These are phyloP conservation scores for Caulochytrium protostelioides DNA, from an alignment of 371 early-diverging fungal genomes.

Conservation along the genomic window DNA sequence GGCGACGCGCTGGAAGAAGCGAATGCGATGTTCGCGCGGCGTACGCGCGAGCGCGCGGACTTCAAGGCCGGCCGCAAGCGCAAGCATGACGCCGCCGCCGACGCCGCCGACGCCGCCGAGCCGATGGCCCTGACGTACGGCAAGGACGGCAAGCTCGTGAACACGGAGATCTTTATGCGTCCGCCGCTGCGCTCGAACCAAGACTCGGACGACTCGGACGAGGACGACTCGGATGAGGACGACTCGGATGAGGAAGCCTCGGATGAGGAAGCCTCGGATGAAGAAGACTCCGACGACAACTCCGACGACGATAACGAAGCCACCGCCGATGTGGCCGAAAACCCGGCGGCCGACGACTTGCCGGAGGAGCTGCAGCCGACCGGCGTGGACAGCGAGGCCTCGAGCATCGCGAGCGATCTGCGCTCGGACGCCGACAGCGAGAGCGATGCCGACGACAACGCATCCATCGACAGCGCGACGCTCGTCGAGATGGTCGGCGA, in stretches of 20 bases:
- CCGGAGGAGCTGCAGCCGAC: conserved; percentile 16
- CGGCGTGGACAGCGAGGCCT: no score
- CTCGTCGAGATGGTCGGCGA: no score
- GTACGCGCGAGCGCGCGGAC: conserved; percentile 13
- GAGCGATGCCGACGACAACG: no score
- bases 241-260: conserved; percentile 6
- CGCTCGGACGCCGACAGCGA: no score
- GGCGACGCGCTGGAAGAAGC: conserved; percentile 12
- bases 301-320: conserved; percentile 23
- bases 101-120: conserved; percentile 23
- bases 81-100: conserved; percentile 26
- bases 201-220: conserved; percentile 2
- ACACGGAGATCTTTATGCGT: conserved; percentile 16
- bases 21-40: no score
- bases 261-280: conserved; percentile 16
- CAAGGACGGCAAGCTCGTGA: conserved; percentile 15
- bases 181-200: neutral
- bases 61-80: conserved; percentile 14
- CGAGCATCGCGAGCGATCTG: no score
- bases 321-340: conserved; percentile 16
- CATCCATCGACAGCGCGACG: no score
- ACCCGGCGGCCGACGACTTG: conserved; percentile 31
- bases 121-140: conserved; percentile 13
- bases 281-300: conserved; percentile 17
- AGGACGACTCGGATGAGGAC: neutral